phyloP scores from a whole-genome alignment of 2,329 filamentous ascomycete genomes.

The Helicocarpus griseus region DNA sequence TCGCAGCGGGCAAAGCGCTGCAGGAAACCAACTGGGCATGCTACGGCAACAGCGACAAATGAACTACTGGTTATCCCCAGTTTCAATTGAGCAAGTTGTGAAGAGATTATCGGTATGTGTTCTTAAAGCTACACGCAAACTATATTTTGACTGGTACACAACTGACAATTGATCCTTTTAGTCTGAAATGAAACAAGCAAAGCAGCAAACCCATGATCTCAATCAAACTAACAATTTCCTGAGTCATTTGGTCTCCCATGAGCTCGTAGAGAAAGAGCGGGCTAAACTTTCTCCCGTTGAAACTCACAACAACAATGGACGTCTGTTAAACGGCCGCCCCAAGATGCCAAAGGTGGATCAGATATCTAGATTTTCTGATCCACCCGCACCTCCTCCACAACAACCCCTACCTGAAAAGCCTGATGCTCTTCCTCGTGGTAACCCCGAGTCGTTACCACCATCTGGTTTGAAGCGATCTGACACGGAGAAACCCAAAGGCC shows the following conservation, averaged over 20 bases:
- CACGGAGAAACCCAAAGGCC: slow-evolving; percentile 59
- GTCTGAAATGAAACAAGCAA: slow-evolving; percentile 84
- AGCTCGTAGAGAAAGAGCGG: slow-evolving; percentile 45
- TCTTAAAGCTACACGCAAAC: not conserved
- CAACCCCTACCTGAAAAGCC: slow-evolving; percentile 91
- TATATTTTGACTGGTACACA: not conserved
- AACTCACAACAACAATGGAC: slow-evolving; percentile 30
- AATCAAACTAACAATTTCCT: slow-evolving; percentile 74
- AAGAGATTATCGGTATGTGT: slow-evolving; percentile 65
- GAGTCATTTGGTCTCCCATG: slow-evolving; percentile 63
- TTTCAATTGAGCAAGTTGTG: slow-evolving; percentile 90
- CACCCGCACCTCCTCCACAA: slow-evolving; percentile 84
- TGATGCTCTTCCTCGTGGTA: slow-evolving; percentile 47
- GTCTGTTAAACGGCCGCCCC: slow-evolving; percentile 37
- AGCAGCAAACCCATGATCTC: slow-evolving; percentile 78
- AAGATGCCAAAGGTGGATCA: slow-evolving; percentile 55
- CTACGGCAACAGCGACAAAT: slow-evolving; percentile 64
- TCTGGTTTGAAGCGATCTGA: slow-evolving; percentile 61
- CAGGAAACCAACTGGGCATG: slow-evolving; percentile 44
- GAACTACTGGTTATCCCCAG: slow-evolving; percentile 77
- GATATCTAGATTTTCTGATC: slow-evolving; percentile 81
- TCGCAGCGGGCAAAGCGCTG: slow-evolving; percentile 46
- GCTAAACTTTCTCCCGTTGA: slow-evolving; percentile 39
- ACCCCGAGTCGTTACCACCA: slow-evolving; percentile 35
- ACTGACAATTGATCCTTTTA: slow-evolving; percentile 30